phyloP scores from a whole-genome alignment of 768 basidiomycete genomes.

The Tylopilus rubrobrunneus region DNA sequence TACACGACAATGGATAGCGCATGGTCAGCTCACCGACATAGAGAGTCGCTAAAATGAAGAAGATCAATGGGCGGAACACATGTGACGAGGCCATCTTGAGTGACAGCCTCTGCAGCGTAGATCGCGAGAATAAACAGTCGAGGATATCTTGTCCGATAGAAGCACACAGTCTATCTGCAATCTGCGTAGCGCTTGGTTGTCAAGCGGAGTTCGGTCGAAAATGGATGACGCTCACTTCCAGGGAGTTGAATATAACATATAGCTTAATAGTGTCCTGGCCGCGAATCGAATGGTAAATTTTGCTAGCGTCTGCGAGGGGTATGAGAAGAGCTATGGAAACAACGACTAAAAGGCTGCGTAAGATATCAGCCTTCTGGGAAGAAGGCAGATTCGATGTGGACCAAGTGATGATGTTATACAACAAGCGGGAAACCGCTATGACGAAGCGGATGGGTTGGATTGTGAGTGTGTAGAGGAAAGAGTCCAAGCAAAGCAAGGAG shows the following conservation, averaged over 20 bases:
- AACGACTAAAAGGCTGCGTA: conserved; percentile 74
- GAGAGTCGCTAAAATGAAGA: conserved; percentile 74
- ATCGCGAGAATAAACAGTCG: conserved; percentile 92
- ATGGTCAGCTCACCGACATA: conserved; percentile 65
- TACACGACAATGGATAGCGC: background rate
- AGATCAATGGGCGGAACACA: conserved; percentile 76
- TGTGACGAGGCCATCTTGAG: conserved; percentile 55
- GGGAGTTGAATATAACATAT: conserved; percentile 97
- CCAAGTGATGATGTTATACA: conserved; percentile 46
- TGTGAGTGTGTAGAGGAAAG: conserved; percentile 97
- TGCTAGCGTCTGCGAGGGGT: conserved; percentile 89
- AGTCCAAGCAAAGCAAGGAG: conserved; percentile 89
- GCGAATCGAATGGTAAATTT: conserved; percentile 96
- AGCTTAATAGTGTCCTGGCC: conserved; percentile 99
- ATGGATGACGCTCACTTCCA: conserved; percentile 67
- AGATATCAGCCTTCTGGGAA: conserved; percentile 88
- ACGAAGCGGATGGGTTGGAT: conserved; percentile 88
- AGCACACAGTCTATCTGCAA: conserved; percentile 89
- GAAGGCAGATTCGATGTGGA: conserved; percentile 63
- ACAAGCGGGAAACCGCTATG: conserved; percentile 57
- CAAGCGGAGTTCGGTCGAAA: background rate
- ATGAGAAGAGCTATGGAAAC: conserved; percentile 71
- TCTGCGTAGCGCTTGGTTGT: conserved; percentile 44
- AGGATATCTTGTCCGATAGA: conserved; percentile 97
- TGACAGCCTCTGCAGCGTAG: conserved; percentile 75